Conservation (phyloP, 352 stramenopile species). For the Thalassiosira exigua region DNA sequence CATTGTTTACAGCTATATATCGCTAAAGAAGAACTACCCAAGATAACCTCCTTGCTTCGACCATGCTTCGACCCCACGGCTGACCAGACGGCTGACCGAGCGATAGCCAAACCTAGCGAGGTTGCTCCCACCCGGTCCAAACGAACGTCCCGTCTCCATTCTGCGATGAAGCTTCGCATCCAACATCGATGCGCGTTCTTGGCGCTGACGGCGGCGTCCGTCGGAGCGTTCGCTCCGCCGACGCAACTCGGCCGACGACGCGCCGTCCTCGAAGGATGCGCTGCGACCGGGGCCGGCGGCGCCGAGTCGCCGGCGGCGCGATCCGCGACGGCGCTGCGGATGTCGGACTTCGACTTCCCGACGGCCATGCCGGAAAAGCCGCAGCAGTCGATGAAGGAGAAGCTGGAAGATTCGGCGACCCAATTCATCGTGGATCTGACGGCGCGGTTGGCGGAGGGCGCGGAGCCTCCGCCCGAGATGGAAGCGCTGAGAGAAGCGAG, state of each 20-base stretch:
- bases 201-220: slow-evolving; percentile 1
- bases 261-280: not conserved
- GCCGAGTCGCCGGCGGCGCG: not conserved
- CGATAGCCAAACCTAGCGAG: too few relatives aligned
- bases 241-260: not conserved
- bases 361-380: slow-evolving; percentile 75
- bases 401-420: slow-evolving; percentile 63
- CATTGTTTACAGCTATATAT: too few relatives aligned
- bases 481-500: slow-evolving; percentile 50
- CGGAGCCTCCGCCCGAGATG: slow-evolving; percentile 62
- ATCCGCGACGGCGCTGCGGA: slow-evolving; percentile 36
- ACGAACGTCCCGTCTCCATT: too few relatives aligned
- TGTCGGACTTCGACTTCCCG: slow-evolving; percentile 70
- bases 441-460: slow-evolving; percentile 51
- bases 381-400: slow-evolving; percentile 63
- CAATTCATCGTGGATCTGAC: slow-evolving; percentile 66
- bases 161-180: too few relatives aligned
- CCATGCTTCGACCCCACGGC: too few relatives aligned
- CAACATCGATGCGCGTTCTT: slow-evolving; percentile 13
- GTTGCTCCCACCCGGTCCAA: too few relatives aligned
- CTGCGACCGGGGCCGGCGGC: not conserved
- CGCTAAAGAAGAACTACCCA: too few relatives aligned
- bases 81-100: too few relatives aligned
- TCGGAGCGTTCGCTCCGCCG: slow-evolving; percentile 6
- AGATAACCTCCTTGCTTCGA: too few relatives aligned